Conservation (phyloP, 2,329 filamentous ascomycete genomes). For the Ceratocystis diversiconidia region DNA sequence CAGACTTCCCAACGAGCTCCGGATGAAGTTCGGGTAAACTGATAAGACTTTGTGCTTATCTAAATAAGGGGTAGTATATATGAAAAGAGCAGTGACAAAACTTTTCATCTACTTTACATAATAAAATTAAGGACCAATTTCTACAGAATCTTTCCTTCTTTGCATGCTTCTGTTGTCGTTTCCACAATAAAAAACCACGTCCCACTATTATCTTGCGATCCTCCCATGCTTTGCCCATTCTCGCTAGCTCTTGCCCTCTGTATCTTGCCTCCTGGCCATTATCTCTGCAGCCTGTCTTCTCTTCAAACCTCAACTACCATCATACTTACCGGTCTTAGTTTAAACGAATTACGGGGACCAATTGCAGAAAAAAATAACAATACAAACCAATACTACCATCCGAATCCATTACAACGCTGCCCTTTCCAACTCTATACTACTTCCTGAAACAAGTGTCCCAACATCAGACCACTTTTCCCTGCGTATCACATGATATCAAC, state of each 20-base stretch:
- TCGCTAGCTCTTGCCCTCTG: not conserved
- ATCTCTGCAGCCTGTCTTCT: not conserved
- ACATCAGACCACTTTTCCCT: constrained; percentile 3
- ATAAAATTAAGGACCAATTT: no score
- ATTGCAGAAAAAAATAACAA: not conserved
- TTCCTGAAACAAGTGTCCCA: not conserved
- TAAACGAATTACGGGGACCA: not conserved
- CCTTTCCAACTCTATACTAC: not conserved
- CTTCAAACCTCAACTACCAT: not conserved
- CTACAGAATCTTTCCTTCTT: no score
- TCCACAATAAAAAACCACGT: no score
- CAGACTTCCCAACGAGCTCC: no score
- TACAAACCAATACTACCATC: not conserved
- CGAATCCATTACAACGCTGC: not conserved
- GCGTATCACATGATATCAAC: not conserved
- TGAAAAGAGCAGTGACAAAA: no score
- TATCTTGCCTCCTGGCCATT: not conserved
- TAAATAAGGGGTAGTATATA: no score
- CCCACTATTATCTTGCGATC: no score
- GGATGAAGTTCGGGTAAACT: no score
- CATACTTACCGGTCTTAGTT: not conserved
- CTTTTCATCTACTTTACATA: no score
- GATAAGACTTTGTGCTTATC: no score
- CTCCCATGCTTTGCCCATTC: no score
- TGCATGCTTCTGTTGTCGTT: no score